These are phyloP conservation scores for Microdochium trichocladiopsis DNA, from an alignment of 2,329 filamentous ascomycete genomes.

Conservation along the genomic window DNA sequence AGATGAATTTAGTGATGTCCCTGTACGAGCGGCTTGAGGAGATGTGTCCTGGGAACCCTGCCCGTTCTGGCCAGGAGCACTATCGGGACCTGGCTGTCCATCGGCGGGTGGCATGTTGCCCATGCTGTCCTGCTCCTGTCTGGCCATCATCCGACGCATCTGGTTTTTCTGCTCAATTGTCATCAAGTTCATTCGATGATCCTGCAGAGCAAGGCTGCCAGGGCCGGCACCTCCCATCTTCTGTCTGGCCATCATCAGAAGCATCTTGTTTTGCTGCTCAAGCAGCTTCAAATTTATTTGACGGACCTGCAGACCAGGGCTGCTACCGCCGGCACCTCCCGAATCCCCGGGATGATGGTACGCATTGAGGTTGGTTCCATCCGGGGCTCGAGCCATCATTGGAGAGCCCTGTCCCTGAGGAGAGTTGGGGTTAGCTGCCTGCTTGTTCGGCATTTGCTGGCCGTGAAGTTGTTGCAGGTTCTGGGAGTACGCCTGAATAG, in stretches of 20 bases:
- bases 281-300: too few relatives aligned
- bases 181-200: slow-evolving; percentile 89
- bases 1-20: slow-evolving; percentile 68
- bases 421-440: slow-evolving; percentile 43
- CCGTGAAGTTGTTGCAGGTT: slow-evolving; percentile 78
- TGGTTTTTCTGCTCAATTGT: slow-evolving; percentile 82
- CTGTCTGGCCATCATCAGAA: too few relatives aligned
- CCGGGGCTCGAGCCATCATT: slow-evolving; percentile 70
- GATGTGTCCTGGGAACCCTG: slow-evolving; percentile 63
- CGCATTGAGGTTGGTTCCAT: slow-evolving; percentile 47
- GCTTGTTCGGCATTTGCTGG: slow-evolving; percentile 65
- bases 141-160: slow-evolving; percentile 77
- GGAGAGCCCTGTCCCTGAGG: slow-evolving; percentile 75
- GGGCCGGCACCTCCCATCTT: slow-evolving; percentile 47
- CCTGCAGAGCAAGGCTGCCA: slow-evolving; percentile 75
- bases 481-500: slow-evolving; percentile 80
- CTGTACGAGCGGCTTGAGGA: slow-evolving; percentile 59
- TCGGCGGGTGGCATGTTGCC: slow-evolving; percentile 40
- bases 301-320: too few relatives aligned
- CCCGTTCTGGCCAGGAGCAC: slow-evolving; percentile 47
- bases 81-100: slow-evolving; percentile 36
- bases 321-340: too few relatives aligned
- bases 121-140: slow-evolving; percentile 71
- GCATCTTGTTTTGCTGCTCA: too few relatives aligned
- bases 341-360: slow-evolving; percentile 61